These are phyloP conservation scores for Diplodia mutila DNA, from an alignment of 2,329 filamentous ascomycete species.

Conservation along the genomic window DNA sequence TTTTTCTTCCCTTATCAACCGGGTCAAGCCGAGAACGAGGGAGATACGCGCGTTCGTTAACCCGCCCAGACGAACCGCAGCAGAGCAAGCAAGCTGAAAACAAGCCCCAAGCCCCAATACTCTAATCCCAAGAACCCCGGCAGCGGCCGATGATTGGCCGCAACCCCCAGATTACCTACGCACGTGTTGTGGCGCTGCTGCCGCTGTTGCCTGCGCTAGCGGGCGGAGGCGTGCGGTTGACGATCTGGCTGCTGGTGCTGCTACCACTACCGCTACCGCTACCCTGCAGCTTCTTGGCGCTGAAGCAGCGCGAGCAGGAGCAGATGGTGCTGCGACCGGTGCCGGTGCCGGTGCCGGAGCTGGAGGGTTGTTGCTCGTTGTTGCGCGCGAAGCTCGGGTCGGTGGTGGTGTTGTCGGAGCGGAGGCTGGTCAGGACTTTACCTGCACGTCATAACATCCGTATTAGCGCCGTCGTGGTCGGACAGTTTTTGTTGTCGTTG, in stretches of 20 bases:
- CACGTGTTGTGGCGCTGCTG: background rate
- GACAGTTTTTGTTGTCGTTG: background rate
- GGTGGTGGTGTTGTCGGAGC: slow-evolving; percentile 8
- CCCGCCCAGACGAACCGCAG: too few species aligned
- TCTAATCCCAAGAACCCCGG: background rate
- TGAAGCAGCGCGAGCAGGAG: slow-evolving; percentile 18
- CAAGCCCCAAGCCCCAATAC: too few species aligned
- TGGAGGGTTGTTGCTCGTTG: background rate
- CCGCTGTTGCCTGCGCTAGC: background rate
- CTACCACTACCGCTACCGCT: background rate
- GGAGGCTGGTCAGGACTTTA: slow-evolving; percentile 13
- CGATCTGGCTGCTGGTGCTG: background rate
- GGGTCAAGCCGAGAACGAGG: too few species aligned
- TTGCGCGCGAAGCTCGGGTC: slow-evolving; percentile 21
- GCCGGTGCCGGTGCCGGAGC: background rate
- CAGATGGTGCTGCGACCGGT: background rate
- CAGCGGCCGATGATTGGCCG: background rate
- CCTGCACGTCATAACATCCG: background rate
- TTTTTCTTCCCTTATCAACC: too few species aligned
- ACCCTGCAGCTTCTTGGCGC: background rate
- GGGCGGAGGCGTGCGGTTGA: too few species aligned
- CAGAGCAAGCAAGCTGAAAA: too few species aligned
- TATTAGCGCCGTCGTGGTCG: background rate
- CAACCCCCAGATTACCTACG: background rate
- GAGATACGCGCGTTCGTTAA: too few species aligned